These are phyloP conservation scores for Linderniella brevidens DNA, from an alignment of 257 asterid species.

Conservation along the genomic window DNA sequence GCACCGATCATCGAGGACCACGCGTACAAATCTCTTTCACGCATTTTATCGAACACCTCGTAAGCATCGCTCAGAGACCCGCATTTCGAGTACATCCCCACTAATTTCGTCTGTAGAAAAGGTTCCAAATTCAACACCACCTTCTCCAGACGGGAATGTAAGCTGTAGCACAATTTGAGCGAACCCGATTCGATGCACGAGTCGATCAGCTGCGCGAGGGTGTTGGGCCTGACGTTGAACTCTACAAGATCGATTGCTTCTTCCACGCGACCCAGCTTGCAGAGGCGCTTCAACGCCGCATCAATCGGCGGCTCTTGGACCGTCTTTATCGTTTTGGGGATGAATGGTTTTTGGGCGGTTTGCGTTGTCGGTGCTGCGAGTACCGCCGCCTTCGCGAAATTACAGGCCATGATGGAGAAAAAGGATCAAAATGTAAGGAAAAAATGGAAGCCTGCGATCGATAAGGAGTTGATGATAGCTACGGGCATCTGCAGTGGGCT, in stretches of 20 bases:
- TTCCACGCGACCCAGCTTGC: constrained; percentile 35
- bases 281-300: constrained; percentile 40
- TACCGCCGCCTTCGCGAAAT: no score
- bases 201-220: constrained; percentile 38
- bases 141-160: constrained; percentile 22
- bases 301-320: constrained; percentile 9
- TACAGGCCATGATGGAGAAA: no score
- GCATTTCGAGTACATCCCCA: constrained; percentile 53
- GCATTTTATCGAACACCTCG: constrained; percentile 43
- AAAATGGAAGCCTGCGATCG: no score
- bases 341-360: no score
- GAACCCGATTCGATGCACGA: constrained; percentile 39
- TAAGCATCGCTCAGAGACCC: constrained; percentile 47
- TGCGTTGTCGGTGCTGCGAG: no score
- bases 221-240: constrained; percentile 30
- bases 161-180: constrained; percentile 28
- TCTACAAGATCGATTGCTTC: constrained; percentile 47
- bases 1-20: constrained; percentile 86
- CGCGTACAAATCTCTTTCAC: constrained; percentile 37
- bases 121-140: constrained; percentile 27
- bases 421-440: no score
- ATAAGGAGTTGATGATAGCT: no score
- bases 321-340: no score
- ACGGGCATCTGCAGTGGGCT: no score
- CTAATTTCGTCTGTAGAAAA: constrained; percentile 34